Conservation (phyloP, 2,329 filamentous ascomycete species). For the Trichoderma sp. region DNA sequence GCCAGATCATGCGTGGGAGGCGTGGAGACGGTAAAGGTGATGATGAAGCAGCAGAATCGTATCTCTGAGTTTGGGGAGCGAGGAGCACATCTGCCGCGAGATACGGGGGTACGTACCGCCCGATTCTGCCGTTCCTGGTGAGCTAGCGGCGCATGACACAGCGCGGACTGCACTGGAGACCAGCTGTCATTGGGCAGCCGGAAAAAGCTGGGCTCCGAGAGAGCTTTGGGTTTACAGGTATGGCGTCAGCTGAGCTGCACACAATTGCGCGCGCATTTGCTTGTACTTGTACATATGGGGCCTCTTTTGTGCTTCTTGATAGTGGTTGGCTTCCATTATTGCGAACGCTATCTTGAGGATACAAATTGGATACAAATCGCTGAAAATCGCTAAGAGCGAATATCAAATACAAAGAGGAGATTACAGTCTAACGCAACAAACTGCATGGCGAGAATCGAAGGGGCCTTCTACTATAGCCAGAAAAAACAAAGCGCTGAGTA, state of each 20-base stretch:
- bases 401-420: neutral
- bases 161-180: neutral
- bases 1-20: conserved; percentile 18
- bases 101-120: conserved; percentile 12
- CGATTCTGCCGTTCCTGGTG: conserved; percentile 13
- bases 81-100: conserved; percentile 23
- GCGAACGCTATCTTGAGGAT: neutral
- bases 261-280: neutral
- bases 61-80: conserved; percentile 21
- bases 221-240: neutral
- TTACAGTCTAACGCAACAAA: neutral
- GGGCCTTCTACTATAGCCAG: neutral
- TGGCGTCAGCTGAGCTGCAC: conserved; percentile 19
- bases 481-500: neutral
- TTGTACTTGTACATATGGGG: neutral
- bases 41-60: conserved; percentile 13
- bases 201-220: conserved; percentile 8
- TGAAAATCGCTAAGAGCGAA: neutral
- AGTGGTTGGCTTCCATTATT: neutral
- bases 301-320: neutral
- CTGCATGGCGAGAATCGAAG: conserved; percentile 9
- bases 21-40: neutral
- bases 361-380: neutral
- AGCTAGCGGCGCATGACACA: conserved; percentile 23
- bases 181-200: conserved; percentile 13